These are phyloP conservation scores for Imleria badia DNA, from an alignment of 768 basidiomycete genomes.

Conservation along the genomic window DNA sequence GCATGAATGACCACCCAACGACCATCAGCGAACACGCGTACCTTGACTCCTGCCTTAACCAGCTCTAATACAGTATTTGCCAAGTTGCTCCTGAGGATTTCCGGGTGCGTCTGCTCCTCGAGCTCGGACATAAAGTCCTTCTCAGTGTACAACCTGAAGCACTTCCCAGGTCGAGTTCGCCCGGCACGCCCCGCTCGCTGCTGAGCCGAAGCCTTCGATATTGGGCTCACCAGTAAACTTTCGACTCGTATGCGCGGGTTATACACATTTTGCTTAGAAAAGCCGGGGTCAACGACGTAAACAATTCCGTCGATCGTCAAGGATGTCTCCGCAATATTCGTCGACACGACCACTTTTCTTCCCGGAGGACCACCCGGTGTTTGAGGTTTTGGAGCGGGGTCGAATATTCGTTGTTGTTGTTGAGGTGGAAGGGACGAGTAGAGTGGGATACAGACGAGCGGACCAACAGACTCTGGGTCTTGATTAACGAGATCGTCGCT, in stretches of 20 bases:
- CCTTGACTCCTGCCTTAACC: slow-evolving; percentile 92
- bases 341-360: slow-evolving; percentile 91
- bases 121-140: slow-evolving; percentile 95
- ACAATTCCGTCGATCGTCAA: slow-evolving; percentile 98
- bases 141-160: slow-evolving; percentile 95
- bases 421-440: slow-evolving; percentile 94
- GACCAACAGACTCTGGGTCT: slow-evolving; percentile 76
- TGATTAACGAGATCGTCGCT: slow-evolving; percentile 79
- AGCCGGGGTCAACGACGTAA: slow-evolving; percentile 98
- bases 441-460: slow-evolving; percentile 85
- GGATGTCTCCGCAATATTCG: slow-evolving; percentile 97
- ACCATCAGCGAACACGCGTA: slow-evolving; percentile 19
- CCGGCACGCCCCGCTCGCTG: slow-evolving; percentile 97
- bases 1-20: background rate
- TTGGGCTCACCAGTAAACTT: slow-evolving; percentile 88
- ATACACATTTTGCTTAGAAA: slow-evolving; percentile 98
- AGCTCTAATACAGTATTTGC: slow-evolving; percentile 92
- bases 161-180: slow-evolving; percentile 94
- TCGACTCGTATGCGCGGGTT: slow-evolving; percentile 97
- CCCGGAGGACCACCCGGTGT: slow-evolving; percentile 73
- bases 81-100: slow-evolving; percentile 91
- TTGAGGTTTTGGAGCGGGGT: slow-evolving; percentile 70
- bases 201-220: slow-evolving; percentile 95
- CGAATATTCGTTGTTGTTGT: slow-evolving; percentile 97
- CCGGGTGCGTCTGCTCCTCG: slow-evolving; percentile 96